Percentiles rank a stretch among this genome's conserved stretches.
Evolutionary conservation across 2,329 filamentous ascomycete genomes (phyloP).

Genomic region (Cladorrhinum sp.): DNA sequence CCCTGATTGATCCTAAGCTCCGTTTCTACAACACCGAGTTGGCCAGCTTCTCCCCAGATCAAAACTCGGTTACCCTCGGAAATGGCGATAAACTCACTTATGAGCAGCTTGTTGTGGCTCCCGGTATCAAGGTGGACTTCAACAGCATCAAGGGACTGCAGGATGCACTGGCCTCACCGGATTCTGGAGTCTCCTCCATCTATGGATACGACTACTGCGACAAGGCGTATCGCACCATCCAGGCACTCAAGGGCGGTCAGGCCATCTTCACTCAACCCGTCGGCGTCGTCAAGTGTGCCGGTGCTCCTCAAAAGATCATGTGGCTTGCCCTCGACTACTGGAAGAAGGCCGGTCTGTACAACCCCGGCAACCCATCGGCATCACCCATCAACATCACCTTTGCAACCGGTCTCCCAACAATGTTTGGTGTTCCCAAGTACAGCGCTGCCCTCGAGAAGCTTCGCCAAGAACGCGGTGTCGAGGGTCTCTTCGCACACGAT

Average conservation of each 20-base stretch:
- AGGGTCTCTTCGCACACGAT: constrained; percentile 58
- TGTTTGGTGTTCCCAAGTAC: constrained; percentile 63
- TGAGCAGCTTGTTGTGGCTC: constrained; percentile 62
- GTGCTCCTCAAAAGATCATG: constrained; percentile 60
- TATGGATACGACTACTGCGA: constrained; percentile 55
- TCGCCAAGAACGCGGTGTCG: constrained; percentile 52
- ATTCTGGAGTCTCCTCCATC: constrained; percentile 52
- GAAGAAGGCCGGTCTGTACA: constrained; percentile 52
- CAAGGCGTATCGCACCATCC: constrained; percentile 50
- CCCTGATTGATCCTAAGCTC: constrained; percentile 57
- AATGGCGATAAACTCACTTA: constrained; percentile 58
- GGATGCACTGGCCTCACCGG: constrained; percentile 50
- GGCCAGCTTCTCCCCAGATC: constrained; percentile 48
- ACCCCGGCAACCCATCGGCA: constrained; percentile 34
- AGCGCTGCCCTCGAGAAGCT: constrained; percentile 51
- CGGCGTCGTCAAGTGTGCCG: constrained; percentile 59
- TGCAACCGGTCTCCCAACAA: constrained; percentile 52
- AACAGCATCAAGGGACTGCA: constrained; percentile 53
- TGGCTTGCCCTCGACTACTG: constrained; percentile 61
- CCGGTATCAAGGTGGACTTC: constrained; percentile 53
- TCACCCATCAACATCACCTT: constrained; percentile 53
- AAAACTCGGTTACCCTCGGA: constrained; percentile 54
- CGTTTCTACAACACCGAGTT: constrained; percentile 58
- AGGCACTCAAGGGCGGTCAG: constrained; percentile 46
- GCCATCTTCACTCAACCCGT: constrained; percentile 60